Conservation (phyloP, 2,329 filamentous ascomycete genomes). For the Berkeleyomyces rouxiae region DNA sequence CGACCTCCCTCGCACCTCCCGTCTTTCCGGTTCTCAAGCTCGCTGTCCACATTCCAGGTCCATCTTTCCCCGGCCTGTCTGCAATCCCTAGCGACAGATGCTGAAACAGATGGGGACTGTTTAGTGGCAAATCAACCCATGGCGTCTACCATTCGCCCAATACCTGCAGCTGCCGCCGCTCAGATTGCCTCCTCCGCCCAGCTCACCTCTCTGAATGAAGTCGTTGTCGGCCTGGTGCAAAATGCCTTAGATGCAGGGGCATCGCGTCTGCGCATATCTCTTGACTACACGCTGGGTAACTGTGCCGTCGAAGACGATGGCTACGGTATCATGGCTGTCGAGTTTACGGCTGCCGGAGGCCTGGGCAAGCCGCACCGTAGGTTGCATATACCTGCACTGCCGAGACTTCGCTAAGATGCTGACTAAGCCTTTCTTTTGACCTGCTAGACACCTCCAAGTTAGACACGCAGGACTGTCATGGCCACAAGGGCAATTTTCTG, state of each 20-base stretch:
- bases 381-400: constrained; percentile 16
- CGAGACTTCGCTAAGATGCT: not conserved
- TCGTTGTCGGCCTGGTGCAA: constrained; percentile 54
- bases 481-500: constrained; percentile 57
- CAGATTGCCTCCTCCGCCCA: constrained; percentile 75
- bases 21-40: not conserved
- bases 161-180: constrained; percentile 54
- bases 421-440: not conserved
- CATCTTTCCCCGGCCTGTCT: not conserved
- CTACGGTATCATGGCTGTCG: constrained; percentile 51
- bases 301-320: constrained; percentile 80
- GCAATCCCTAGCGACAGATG: not conserved
- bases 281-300: constrained; percentile 60
- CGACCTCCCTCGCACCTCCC: not conserved
- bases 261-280: constrained; percentile 46
- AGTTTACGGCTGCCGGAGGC: constrained; percentile 56
- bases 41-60: not conserved
- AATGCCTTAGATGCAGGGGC: constrained; percentile 76
- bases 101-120: not conserved
- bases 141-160: constrained; percentile 36
- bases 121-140: too few species aligned
- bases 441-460: constrained; percentile 9
- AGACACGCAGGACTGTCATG: constrained; percentile 30
- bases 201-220: constrained; percentile 57
- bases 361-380: constrained; percentile 58